phyloP scores from a whole-genome alignment of 805 yeast genomes.

The Candida vartiovaarae region DNA sequence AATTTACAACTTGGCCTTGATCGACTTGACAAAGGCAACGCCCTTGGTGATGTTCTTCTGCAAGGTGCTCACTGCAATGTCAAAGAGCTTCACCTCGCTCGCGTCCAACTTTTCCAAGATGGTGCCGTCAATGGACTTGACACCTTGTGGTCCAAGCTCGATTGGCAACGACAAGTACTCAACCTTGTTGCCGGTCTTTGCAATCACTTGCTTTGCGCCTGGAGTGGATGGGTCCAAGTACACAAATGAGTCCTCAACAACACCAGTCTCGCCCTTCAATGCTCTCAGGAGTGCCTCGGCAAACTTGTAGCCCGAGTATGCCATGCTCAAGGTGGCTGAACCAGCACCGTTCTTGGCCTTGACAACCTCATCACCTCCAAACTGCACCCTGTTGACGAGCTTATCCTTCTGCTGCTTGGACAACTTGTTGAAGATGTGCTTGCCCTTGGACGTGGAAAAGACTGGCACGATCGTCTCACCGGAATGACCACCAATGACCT shows the following conservation, averaged over 20 bases:
- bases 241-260: conserved; percentile 43
- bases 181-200: conserved; percentile 18
- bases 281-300: conserved; percentile 41
- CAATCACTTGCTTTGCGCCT: conserved; percentile 18
- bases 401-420: conserved; percentile 22
- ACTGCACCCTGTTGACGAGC: conserved; percentile 85
- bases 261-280: conserved; percentile 26
- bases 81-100: conserved; percentile 50
- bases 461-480: conserved; percentile 93
- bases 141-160: conserved; percentile 45
- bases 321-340: conserved; percentile 94
- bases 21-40: conserved; percentile 33
- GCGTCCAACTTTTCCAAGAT: conserved; percentile 42
- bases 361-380: conserved; percentile 96
- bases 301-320: conserved; percentile 83
- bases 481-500: conserved; percentile 82
- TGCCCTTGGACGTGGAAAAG: conserved; percentile 22
- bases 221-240: conserved; percentile 34
- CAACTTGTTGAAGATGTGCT: conserved; percentile 11
- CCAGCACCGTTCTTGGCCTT: conserved; percentile 93
- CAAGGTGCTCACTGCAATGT: conserved; percentile 49
- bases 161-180: conserved; percentile 61
- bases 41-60: conserved; percentile 54
- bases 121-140: conserved; percentile 46
- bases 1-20: conserved; percentile 18